A percentile compares a stretch with the other conserved stretches of the same genome.
These are phyloP conservation scores for Musa schizocarpa DNA, from an alignment of 176 grass and related monocot species.

Conservation along the genomic window DNA sequence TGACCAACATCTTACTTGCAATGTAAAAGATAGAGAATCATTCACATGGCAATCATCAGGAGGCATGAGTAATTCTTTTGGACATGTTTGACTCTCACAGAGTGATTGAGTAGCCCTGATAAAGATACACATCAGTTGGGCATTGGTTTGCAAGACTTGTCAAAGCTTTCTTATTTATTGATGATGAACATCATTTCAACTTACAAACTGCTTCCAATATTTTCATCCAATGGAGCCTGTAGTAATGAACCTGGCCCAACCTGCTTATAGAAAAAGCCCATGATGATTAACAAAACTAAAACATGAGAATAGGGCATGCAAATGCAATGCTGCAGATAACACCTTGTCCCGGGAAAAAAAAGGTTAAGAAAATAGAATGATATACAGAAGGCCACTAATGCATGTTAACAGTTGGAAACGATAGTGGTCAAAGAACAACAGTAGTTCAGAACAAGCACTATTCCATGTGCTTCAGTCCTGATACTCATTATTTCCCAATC, in stretches of 20 bases:
- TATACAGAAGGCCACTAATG: not conserved
- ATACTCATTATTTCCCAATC: not conserved
- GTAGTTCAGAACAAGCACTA: not conserved
- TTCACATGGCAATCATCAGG: conserved; percentile 98
- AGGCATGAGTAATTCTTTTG: conserved; percentile 82
- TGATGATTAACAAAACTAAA: conserved; percentile 8
- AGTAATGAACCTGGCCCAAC: conserved; percentile 87
- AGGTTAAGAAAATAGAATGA: not conserved
- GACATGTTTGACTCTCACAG: conserved; percentile 89
- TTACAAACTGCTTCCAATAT: conserved; percentile 78
- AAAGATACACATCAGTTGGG: conserved; percentile 22
- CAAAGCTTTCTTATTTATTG: conserved; percentile 20
- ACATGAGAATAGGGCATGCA: not conserved
- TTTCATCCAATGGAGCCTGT: conserved; percentile 72
- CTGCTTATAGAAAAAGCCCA: conserved; percentile 37
- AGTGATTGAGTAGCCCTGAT: conserved; percentile 55
- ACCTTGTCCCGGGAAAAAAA: not conserved
- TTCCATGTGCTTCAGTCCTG: not conserved
- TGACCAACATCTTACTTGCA: conserved; percentile 53
- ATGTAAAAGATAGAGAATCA: conserved; percentile 74
- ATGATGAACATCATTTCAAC: conserved; percentile 24
- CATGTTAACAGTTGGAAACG: not conserved
- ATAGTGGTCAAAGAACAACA: not conserved
- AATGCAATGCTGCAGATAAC: not conserved
- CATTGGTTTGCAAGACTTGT: conserved; percentile 28